Evolutionary conservation across 768 basidiomycete genomes (phyloP), one percentile per base, ranked within the genome.

Genomic region (Termitomyces sp.): DNA sequence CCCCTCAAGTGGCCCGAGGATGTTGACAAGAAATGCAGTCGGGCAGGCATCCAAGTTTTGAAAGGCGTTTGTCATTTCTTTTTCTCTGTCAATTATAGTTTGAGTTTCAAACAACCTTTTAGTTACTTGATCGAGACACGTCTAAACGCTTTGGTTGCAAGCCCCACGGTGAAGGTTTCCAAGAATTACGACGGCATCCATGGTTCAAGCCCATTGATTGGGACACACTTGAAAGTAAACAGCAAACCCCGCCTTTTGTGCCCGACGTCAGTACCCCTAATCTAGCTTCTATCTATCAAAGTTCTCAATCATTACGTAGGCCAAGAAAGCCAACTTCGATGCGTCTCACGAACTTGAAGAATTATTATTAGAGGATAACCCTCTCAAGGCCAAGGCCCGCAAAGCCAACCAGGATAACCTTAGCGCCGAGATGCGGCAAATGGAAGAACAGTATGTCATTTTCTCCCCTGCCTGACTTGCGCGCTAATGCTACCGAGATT

Each of bases 311-410:
- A 51, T 56, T 33, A 56, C 45, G 20, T 67, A 98, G 95, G 87
- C 88, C n/a, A 98, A 98, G 77, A 97, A 97, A 73, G 94, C 96
- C 32, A 98, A 99, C 72, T 99, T 99, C 68, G 96, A 99, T 69
- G 95, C 96, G 28, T 98, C 96, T 13, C 95, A 98, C 67, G 96
- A 99, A 72, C 76, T 99, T 36, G 96, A 99, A 68, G 96, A 99
- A 73, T 79, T 99, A 22, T 72, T 99, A 12, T 75, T 99, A 18
- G 96, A 99, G 72, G 95, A 98, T 68, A 98, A 98, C 65, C 96
- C 96, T 44, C 78, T 99, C 56, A 98, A 98, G 69, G 95, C 96
- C 9, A 88, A 93, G 68, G 87, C 90, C 60, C 85, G 96, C 52
- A 98, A 96, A 70, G 87, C 86, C 9, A 90, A 90, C 58, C 90